Conservation (phyloP, 352 stramenopile species). For the Phytophthora niederhauseri region DNA sequence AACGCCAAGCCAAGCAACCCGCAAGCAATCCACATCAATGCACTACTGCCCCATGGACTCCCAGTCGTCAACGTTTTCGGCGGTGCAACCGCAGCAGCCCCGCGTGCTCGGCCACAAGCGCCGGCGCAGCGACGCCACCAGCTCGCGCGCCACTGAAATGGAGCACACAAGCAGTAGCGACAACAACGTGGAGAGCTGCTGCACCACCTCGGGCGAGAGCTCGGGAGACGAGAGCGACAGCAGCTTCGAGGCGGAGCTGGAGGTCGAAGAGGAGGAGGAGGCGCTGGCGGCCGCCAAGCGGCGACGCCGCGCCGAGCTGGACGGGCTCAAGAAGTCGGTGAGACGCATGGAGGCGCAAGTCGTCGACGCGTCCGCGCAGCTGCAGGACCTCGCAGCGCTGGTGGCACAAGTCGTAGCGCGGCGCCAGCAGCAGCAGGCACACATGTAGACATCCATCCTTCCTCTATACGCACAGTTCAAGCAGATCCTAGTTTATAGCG, state of each 20-base stretch:
- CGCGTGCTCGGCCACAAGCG: conserved; percentile 36
- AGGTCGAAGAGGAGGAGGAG: conserved; percentile 23
- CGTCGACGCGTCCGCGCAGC: conserved; percentile 42
- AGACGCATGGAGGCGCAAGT: conserved; percentile 51
- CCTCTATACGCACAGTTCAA: conserved; percentile 7
- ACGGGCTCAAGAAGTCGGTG: conserved; percentile 44
- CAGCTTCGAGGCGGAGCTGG: conserved; percentile 13
- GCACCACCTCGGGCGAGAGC: conserved; percentile 42
- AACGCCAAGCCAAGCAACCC: not conserved
- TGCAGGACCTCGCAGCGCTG: conserved; percentile 53
- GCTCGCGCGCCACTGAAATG: not conserved
- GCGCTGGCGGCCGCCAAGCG: conserved; percentile 30
- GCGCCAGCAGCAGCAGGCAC: conserved; percentile 32
- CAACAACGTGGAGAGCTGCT: conserved; percentile 17
- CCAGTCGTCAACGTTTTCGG: not conserved
- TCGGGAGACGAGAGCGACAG: conserved; percentile 37
- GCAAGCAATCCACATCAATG: conserved; percentile 11
- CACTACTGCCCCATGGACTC: conserved; percentile 8
- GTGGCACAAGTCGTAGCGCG: conserved; percentile 45
- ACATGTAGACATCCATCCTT: conserved; percentile 22
- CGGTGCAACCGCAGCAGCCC: not conserved
- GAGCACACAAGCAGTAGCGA: conserved; percentile 1
- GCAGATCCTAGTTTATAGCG: conserved; percentile 35
- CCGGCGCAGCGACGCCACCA: conserved; percentile 18
- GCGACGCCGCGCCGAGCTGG: conserved; percentile 36